These are phyloP conservation scores for Scalesia atractyloides DNA, from an alignment of 129 eudicot species.

Conservation along the genomic window DNA sequence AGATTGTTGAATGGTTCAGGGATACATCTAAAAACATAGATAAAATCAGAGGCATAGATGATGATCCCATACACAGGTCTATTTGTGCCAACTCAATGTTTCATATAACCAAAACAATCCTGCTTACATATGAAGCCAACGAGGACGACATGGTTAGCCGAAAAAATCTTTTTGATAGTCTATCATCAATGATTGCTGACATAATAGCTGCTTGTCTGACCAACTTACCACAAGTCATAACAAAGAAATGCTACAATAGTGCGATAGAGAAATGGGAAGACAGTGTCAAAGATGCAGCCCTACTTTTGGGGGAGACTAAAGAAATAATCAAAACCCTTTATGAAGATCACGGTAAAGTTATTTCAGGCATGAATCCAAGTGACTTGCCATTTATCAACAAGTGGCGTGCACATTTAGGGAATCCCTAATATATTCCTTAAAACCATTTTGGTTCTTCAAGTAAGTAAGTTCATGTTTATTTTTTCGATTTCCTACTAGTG, in stretches of 20 bases:
- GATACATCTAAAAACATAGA: conserved; percentile 11
- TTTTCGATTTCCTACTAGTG: no score
- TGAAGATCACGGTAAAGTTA: background rate
- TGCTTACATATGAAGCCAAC: background rate
- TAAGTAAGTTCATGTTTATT: no score
- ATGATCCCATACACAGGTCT: background rate
- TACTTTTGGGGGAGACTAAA: conserved; percentile 34
- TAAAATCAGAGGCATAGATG: no score
- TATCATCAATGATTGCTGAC: conserved; percentile 20
- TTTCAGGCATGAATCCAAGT: conserved; percentile 9
- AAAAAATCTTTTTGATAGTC: conserved; percentile 12
- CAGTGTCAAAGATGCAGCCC: conserved; percentile 33
- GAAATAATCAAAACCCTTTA: conserved; percentile 18
- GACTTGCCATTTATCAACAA: conserved; percentile 27
- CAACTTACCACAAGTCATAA: conserved; percentile 36
- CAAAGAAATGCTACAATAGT: conserved; percentile 25
- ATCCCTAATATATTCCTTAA: background rate
- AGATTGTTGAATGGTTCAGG: conserved; percentile 22
- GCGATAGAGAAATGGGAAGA: conserved; percentile 33
- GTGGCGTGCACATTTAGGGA: conserved; percentile 24
- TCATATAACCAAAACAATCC: background rate
- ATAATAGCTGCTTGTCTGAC: conserved; percentile 38
- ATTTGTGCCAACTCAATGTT: conserved; percentile 19
- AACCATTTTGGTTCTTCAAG: no score
- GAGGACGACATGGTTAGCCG: background rate